phyloP scores from a whole-genome alignment of 1,284 basidiomycete genomes.

The Coniferiporia weirii region DNA sequence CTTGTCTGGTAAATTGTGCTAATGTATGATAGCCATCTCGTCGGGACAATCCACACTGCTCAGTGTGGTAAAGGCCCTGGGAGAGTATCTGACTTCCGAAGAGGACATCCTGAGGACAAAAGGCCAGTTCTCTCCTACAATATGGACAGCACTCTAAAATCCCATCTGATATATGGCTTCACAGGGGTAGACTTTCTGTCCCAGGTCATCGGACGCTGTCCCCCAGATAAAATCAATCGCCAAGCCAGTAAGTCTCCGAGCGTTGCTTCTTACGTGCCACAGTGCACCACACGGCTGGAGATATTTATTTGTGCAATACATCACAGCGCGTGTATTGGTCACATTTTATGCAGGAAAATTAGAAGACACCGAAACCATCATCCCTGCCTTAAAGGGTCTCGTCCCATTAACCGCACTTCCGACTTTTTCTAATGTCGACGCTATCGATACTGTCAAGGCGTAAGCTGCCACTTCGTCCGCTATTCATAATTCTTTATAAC shows the following conservation, averaged over 20 bases:
- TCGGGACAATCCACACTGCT: slow-evolving; percentile 60
- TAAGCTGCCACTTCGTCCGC: slow-evolving; percentile 33
- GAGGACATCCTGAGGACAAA: slow-evolving; percentile 76
- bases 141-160: slow-evolving; percentile 44
- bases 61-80: slow-evolving; percentile 81
- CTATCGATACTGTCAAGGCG: slow-evolving; percentile 63
- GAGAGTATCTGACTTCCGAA: slow-evolving; percentile 83
- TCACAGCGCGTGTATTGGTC: slow-evolving; percentile 72
- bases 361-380: slow-evolving; percentile 77
- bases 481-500: neutral
- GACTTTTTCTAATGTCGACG: slow-evolving; percentile 69
- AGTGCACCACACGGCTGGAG: too few species aligned
- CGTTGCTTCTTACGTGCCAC: too few species aligned
- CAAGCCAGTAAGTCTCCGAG: slow-evolving; percentile 65
- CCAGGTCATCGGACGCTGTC: slow-evolving; percentile 55
- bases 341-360: slow-evolving; percentile 85
- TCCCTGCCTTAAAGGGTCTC: slow-evolving; percentile 73
- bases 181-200: slow-evolving; percentile 78
- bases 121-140: slow-evolving; percentile 53
- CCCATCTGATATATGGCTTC: slow-evolving; percentile 20
- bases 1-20: neutral
- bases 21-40: slow-evolving; percentile 52
- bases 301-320: neutral
- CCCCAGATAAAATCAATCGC: slow-evolving; percentile 64
- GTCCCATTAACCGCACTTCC: slow-evolving; percentile 61